Evolutionary conservation across 441 rosid species (phyloP).

Genomic region (Brassica hybrid): DNA sequence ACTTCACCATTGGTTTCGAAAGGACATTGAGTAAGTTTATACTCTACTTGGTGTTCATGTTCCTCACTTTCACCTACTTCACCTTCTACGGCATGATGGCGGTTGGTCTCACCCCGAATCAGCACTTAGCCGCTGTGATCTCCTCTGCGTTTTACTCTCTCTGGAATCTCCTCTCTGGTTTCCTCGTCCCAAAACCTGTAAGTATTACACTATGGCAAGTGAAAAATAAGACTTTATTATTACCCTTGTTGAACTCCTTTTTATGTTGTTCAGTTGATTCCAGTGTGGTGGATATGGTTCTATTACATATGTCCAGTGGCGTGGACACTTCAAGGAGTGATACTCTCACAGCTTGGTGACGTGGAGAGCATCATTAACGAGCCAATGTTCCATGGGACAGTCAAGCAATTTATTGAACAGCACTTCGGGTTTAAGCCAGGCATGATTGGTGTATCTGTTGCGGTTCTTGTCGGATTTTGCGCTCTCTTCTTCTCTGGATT

Average conservation of each 20-base stretch:
- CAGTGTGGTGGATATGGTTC: constrained; percentile 97
- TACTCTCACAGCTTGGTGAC: constrained; percentile 86
- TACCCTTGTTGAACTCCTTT: no score
- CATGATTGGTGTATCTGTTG: constrained; percentile 61
- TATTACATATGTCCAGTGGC: constrained; percentile 81
- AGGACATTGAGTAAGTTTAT: constrained; percentile 75
- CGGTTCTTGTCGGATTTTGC: constrained; percentile 58
- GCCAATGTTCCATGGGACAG: constrained; percentile 60
- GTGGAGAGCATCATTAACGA: constrained; percentile 62
- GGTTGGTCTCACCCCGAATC: constrained; percentile 86
- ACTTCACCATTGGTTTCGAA: constrained; percentile 84
- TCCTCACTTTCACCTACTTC: constrained; percentile 92
- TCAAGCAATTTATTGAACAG: constrained; percentile 60
- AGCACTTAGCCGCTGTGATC: constrained; percentile 78
- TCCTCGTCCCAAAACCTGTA: constrained; percentile 85
- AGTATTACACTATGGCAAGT: constrained; percentile 33
- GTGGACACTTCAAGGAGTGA: constrained; percentile 81
- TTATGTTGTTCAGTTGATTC: constrained; percentile 32
- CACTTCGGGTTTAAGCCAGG: constrained; percentile 55
- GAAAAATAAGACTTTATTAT: no score
- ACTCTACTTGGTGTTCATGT: constrained; percentile 77
- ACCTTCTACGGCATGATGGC: constrained; percentile 97
- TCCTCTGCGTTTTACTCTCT: constrained; percentile 92
- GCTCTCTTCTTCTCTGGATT: constrained; percentile 66
- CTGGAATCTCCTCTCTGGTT: constrained; percentile 97